phyloP scores from a whole-genome alignment of 306 rosid genomes.

The Geum urbanum region DNA sequence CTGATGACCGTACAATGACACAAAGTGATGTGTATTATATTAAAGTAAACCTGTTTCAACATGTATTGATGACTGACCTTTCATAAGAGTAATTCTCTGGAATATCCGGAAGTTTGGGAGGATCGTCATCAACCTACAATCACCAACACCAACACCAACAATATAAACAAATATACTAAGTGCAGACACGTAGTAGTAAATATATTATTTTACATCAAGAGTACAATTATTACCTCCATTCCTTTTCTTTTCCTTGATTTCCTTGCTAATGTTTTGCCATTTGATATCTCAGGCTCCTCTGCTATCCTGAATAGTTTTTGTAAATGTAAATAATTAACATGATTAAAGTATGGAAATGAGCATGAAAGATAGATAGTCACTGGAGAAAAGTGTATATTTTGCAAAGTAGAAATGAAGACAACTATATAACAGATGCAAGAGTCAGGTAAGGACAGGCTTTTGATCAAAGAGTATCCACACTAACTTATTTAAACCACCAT shows the following conservation, averaged over 20 bases:
- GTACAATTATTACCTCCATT: conserved; percentile 13
- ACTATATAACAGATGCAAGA: background rate
- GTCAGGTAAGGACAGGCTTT: background rate
- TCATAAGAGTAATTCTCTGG: background rate
- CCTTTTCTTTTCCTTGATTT: conserved; percentile 31
- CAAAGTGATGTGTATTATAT: background rate
- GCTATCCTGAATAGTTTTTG: conserved; percentile 21
- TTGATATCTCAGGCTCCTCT: conserved; percentile 19
- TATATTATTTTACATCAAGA: conserved; percentile 33
- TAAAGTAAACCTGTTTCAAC: background rate
- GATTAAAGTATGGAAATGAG: background rate
- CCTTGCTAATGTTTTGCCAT: conserved; percentile 8
- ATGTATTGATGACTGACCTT: conserved; percentile 12
- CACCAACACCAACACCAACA: background rate
- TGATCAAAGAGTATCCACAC: background rate
- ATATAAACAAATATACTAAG: conserved; percentile 1
- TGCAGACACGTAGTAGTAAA: conserved; percentile 16
- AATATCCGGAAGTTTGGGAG: background rate
- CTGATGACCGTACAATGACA: background rate
- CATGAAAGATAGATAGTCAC: background rate
- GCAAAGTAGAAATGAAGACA: background rate
- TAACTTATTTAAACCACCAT: background rate
- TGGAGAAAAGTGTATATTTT: background rate
- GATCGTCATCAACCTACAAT: conserved; percentile 14
- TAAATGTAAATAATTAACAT: background rate